These are phyloP conservation scores for Microbotryum violaceum DNA, from an alignment of 1,284 basidiomycete species.

Conservation along the genomic window DNA sequence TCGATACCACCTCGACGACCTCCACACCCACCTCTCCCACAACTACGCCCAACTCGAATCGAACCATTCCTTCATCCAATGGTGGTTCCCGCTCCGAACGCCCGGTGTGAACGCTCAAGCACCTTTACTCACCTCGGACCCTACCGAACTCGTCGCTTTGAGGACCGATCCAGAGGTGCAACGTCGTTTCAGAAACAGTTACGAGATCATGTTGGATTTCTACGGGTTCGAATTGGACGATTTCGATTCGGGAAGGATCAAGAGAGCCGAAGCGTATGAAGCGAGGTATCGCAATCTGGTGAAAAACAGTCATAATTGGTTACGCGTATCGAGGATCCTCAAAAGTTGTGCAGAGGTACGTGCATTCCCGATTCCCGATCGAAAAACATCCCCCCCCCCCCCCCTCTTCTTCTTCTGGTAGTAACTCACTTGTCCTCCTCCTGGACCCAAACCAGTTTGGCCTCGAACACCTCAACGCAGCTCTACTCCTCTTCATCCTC, in stretches of 20 bases:
- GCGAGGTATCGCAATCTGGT: slow-evolving; percentile 16
- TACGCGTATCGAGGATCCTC: slow-evolving; percentile 23
- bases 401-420: no score
- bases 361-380: no score
- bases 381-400: no score
- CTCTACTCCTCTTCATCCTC: slow-evolving; percentile 21
- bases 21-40: slow-evolving; percentile 17
- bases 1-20: neutral
- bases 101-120: no score
- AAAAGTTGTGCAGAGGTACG: slow-evolving; percentile 23
- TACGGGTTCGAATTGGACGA: slow-evolving; percentile 24
- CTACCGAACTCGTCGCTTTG: neutral
- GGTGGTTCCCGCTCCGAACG: slow-evolving; percentile 15
- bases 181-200: slow-evolving; percentile 6
- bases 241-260: slow-evolving; percentile 15
- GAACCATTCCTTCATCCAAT: slow-evolving; percentile 24
- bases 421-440: no score
- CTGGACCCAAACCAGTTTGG: slow-evolving; percentile 10
- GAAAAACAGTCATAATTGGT: slow-evolving; percentile 19
- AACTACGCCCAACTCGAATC: slow-evolving; percentile 22
- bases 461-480: slow-evolving; percentile 16
- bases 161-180: neutral
- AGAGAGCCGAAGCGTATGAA: slow-evolving; percentile 3
- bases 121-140: no score
- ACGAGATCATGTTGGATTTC: slow-evolving; percentile 27